Percentiles rank a stretch among this genome's conserved stretches.
Evolutionary conservation across 768 basidiomycete species (phyloP).

Genomic region (Tulasnella calospora): DNA sequence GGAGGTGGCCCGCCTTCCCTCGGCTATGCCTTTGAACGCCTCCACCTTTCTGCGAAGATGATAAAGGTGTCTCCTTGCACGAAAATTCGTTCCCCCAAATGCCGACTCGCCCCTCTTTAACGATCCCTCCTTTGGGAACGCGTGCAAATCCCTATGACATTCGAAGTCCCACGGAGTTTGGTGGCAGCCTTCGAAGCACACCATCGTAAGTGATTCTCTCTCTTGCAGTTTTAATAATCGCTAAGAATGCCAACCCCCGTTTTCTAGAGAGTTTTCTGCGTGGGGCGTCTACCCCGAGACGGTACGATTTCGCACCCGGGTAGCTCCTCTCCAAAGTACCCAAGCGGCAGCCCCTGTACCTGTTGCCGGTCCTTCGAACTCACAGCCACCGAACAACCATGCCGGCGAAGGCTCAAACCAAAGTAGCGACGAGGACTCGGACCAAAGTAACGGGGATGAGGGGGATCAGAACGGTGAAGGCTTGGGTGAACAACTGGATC

Average conservation of each 20-base stretch:
- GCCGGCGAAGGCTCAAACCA: background rate
- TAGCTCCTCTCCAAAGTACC: background rate
- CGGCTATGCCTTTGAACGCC: too few relatives aligned
- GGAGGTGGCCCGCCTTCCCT: too few relatives aligned
- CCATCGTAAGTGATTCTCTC: background rate
- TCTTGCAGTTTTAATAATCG: background rate
- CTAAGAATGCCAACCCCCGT: background rate
- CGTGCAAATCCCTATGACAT: background rate
- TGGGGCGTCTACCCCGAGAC: background rate
- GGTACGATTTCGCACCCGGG: background rate
- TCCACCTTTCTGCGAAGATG: background rate
- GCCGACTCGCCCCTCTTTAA: background rate
- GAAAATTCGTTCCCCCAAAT: background rate
- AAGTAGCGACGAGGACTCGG: background rate
- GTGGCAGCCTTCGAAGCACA: background rate
- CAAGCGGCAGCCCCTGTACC: background rate
- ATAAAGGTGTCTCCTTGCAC: background rate
- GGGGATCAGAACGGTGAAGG: background rate
- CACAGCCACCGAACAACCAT: background rate
- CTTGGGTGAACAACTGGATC: background rate
- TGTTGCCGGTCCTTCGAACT: background rate
- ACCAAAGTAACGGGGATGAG: background rate
- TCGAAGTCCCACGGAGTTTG: background rate
- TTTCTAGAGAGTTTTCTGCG: background rate
- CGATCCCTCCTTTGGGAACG: background rate